Percentiles rank a stretch among this genome's conserved stretches.
Conservation (phyloP, 495 filamentous ascomycete genomes). For the Penicillium verhagenii region DNA sequence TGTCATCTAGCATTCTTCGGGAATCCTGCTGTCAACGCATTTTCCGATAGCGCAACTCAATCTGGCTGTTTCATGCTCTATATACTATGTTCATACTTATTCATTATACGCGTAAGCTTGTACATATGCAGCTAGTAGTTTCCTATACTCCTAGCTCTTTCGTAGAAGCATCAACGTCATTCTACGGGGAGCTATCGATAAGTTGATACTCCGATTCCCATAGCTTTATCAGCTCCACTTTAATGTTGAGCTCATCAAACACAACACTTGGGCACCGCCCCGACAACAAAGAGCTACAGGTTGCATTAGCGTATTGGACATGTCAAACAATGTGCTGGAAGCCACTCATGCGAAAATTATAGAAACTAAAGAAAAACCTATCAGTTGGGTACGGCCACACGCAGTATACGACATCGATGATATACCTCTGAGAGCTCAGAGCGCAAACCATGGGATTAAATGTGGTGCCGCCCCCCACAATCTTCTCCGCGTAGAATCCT, state of each 20-base stretch:
- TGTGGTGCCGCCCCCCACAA: background rate
- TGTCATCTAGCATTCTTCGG: conserved; percentile 16
- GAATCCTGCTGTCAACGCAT: conserved; percentile 9
- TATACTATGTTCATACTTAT: background rate
- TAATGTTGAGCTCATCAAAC: background rate
- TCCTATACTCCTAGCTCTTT: too few species aligned
- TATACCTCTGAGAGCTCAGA: too few species aligned
- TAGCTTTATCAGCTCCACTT: conserved; percentile 8
- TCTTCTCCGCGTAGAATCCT: background rate
- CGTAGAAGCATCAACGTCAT: conserved; percentile 4
- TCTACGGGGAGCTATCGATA: background rate
- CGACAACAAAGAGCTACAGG: background rate
- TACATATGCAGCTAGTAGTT: background rate
- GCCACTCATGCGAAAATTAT: too few species aligned
- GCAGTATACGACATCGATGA: background rate
- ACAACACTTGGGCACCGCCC: background rate
- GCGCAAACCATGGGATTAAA: background rate
- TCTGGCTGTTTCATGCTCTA: background rate
- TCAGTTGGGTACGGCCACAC: background rate
- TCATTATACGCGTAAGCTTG: background rate
- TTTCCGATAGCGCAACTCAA: background rate
- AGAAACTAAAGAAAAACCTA: too few species aligned
- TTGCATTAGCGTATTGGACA: background rate
- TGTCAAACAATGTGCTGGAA: too few species aligned
- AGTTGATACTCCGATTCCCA: background rate